These are phyloP conservation scores for Tylopilus cervinicoccineus DNA, from an alignment of 768 basidiomycete genomes.

Conservation along the genomic window DNA sequence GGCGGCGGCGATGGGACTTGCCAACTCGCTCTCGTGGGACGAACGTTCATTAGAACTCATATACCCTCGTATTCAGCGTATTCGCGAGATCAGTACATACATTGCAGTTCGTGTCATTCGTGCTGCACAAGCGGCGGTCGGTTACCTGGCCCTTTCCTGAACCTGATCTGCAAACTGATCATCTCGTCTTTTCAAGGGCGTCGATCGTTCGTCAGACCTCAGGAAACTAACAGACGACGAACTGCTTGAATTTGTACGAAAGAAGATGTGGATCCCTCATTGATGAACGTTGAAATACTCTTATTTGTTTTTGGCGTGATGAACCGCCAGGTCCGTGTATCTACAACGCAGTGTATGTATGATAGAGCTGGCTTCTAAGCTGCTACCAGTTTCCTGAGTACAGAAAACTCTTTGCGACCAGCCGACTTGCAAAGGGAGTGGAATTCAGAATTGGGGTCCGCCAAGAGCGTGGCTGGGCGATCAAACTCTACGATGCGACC, in stretches of 20 bases:
- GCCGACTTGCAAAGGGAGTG: conserved; percentile 69
- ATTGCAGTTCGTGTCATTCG: conserved; percentile 77
- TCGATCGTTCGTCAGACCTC: conserved; percentile 53
- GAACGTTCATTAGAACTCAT: conserved; percentile 66
- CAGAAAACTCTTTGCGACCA: conserved; percentile 65
- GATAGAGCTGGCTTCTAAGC: conserved; percentile 1
- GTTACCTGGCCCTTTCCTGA: conserved; percentile 25
- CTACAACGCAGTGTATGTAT: conserved; percentile 8
- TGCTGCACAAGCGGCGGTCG: conserved; percentile 71
- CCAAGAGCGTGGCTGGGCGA: conserved; percentile 53
- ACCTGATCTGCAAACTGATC: conserved; percentile 14
- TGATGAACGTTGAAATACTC: neutral
- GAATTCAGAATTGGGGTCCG: conserved; percentile 57
- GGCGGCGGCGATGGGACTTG: conserved; percentile 77
- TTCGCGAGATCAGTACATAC: conserved; percentile 77
- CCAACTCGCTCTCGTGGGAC: conserved; percentile 64
- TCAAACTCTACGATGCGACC: conserved; percentile 79
- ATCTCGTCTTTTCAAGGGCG: conserved; percentile 36
- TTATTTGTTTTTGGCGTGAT: no score
- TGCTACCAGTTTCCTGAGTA: conserved; percentile 65
- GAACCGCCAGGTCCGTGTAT: no score
- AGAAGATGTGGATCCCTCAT: conserved; percentile 73
- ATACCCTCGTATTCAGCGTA: conserved; percentile 81
- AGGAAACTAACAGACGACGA: conserved; percentile 52
- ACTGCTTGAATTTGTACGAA: conserved; percentile 48